Base-by-base conservation (phyloP, 495 filamentous ascomycete species). In the Coniosporium apollinis region DNA sequence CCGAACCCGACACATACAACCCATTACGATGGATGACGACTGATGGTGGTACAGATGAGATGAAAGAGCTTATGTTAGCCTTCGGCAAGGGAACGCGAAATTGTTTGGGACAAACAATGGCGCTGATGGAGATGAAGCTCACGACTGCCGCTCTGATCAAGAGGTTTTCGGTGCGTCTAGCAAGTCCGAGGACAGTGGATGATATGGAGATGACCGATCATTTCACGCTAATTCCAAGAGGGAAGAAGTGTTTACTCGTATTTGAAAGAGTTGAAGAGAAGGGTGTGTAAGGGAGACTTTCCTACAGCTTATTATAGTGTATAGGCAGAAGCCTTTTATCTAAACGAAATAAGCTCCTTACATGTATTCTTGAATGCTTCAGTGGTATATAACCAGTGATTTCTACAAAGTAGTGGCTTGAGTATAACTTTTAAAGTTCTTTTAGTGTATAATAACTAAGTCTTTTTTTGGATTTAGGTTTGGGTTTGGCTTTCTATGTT, bases 91-190 rank as follows among this genome's bases (percentile, higher is more conserved):
- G 42, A 2, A 33, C 37, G 3, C 22, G 42, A 5, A 31, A 14
- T 19, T 44, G 42, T 28, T 18, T 44, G 13, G 41, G 41, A 19
- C 19, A 29, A 19, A 33, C 19, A 18, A 28, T 43, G 4, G 41
- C 41, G 4, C 22, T 25, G 21, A 13, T 43, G n/a, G 36, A 43
- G 20, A 22, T 42, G 32, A 17, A 16, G 31, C 30, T 36, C 13
- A 15, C 10, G 1, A 40, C 33, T 8, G 33, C 21, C 7, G 11
- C 17, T 20, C 6, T 35, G 9, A 2, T 35, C 9, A 35, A 24
- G 33, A 1, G 15, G 16, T 24, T 11, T 24, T n/a, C 19, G 21
- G 17, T 21, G 1, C 9, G 9, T 9, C n/a, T 35, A 10, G 33
- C 17, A 19, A n/a, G 8, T 7, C 7, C n/a, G 4, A 26, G 10